These are phyloP conservation scores for Trichoderma breve DNA, from an alignment of 2,329 filamentous ascomycete species.

Conservation along the genomic window DNA sequence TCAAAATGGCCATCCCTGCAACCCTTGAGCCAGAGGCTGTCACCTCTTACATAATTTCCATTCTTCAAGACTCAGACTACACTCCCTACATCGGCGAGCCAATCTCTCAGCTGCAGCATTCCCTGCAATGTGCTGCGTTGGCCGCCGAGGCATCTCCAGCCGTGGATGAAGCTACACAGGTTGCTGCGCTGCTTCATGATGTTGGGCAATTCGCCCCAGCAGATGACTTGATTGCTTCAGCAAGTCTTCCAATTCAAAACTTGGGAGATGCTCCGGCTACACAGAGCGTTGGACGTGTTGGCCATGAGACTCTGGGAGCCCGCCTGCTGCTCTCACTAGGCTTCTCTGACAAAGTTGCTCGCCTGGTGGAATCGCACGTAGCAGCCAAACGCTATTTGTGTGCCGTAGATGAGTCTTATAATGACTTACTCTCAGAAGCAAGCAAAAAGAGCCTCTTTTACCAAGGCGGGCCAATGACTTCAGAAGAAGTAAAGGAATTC, in stretches of 20 bases:
- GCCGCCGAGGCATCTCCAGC: not conserved
- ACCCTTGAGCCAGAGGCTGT: not conserved
- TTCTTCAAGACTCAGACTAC: not conserved
- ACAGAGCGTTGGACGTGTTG: not conserved
- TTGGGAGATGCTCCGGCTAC: not conserved
- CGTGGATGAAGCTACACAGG: not conserved
- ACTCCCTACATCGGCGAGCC: conserved; percentile 1
- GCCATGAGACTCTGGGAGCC: not conserved
- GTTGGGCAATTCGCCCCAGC: not conserved
- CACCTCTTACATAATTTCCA: not conserved
- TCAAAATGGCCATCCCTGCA: not conserved
- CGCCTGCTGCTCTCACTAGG: not conserved
- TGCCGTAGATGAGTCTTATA: not conserved
- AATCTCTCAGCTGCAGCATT: conserved; percentile 7
- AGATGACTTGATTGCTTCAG: not conserved
- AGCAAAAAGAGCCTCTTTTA: not conserved
- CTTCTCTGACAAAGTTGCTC: not conserved
- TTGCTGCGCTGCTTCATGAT: not conserved
- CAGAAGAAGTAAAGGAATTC: not conserved
- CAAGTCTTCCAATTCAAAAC: not conserved
- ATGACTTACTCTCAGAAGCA: not conserved
- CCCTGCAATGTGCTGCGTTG: not conserved
- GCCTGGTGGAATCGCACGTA: conserved; percentile 4
- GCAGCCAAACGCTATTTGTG: conserved; percentile 1
- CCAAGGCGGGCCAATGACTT: not conserved